Evolutionary conservation across 192 early-diverging fungal genomes (phyloP).

Genomic region (Neocallimastix lanati): DNA sequence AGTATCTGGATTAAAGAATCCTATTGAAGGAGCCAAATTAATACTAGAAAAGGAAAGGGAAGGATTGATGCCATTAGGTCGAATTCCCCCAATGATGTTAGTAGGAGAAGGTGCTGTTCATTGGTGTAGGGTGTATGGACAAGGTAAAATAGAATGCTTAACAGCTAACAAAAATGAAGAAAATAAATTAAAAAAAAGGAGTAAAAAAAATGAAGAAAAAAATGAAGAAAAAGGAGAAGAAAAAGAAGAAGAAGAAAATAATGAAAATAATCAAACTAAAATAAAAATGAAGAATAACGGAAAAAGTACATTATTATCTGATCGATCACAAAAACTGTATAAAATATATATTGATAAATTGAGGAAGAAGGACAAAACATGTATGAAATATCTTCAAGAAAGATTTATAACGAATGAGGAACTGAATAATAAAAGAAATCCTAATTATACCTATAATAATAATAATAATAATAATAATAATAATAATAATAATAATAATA

Average conservation of each 20-base stretch:
- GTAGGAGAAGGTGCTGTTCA: background rate
- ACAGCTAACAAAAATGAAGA: background rate
- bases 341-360: too few species aligned
- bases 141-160: background rate
- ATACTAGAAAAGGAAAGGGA: background rate
- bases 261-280: constrained; percentile 1
- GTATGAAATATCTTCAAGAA: background rate
- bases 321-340: too few species aligned
- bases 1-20: constrained; percentile 4
- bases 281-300: too few species aligned
- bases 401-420: too few species aligned
- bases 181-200: background rate
- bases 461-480: background rate
- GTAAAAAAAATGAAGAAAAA: constrained; percentile 17
- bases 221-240: constrained; percentile 21
- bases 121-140: background rate
- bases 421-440: too few species aligned
- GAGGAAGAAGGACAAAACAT: too few species aligned
- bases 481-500: background rate
- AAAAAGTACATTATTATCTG: too few species aligned
- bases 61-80: background rate
- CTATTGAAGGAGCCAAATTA: background rate
- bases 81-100: background rate
- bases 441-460: background rate
- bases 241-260: constrained; percentile 18